Evolutionary conservation across 2,329 filamentous ascomycete species (phyloP), one percentile per base, ranked within the genome.

Genomic region (Talaromyces sp.): DNA sequence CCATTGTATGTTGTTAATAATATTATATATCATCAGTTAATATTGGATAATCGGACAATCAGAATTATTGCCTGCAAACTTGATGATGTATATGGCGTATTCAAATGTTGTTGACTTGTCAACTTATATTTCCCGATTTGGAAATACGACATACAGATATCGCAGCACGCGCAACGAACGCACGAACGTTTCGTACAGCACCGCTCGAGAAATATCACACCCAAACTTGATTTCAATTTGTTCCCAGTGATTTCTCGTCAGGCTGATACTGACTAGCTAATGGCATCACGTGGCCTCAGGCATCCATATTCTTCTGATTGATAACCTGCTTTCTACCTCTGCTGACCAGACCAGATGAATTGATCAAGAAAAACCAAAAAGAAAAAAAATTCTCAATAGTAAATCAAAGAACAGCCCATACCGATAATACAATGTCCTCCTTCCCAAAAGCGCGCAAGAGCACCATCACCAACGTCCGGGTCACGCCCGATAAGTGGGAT

Each of bases 371-470:
- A 41, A 46, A 11, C 41, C 2, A 10, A 1, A 7, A 11, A 46
- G 3, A 21, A 19, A 17, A 21, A 21, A 2, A 21, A 19, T 4
- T 10, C 9, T 21, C 9, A 6, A 9, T n/a, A 43, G 19, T 10
- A 19, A 21, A 51, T 29, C 14, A 29, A 27, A 17, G 11, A 51
- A 2, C 19, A 51, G 1, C 6, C 11, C 11, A 13, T 27, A 51
- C 19, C 13, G 9, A 10, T 5, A 46, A 6, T 6, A 46, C 3
- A 52, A 67, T 65, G 64, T 65, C 64, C 4, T 58, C 41, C 35
- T 50, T 67, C 32, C 65, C 63, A n/a, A 64, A 64, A 54, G 63
- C 65, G 19, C 58, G 50, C 32, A 56, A 54, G 19, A 64, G 63
- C 61, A 63, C 41, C 53, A 58, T 67, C 55, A 27, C 27, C 19